A percentile compares a stretch with the other conserved stretches of the same genome.
These are phyloP conservation scores for Coemansia sp. DNA, from an alignment of 192 early-diverging fungal genomes.

Conservation along the genomic window DNA sequence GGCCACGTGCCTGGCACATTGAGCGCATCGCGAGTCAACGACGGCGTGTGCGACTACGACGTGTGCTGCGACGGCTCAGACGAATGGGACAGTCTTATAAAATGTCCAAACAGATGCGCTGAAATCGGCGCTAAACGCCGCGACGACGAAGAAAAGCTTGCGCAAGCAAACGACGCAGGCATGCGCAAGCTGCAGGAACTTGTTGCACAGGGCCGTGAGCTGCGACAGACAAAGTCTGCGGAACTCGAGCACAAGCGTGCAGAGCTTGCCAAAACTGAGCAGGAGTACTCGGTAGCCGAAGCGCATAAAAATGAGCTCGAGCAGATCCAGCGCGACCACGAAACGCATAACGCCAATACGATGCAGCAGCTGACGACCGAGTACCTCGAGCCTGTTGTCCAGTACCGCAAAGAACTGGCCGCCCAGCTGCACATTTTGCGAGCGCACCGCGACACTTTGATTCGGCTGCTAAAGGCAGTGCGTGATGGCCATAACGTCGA, in stretches of 20 bases:
- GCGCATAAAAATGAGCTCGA: slow-evolving; percentile 26
- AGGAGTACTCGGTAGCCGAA: slow-evolving; percentile 30
- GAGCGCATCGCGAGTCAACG: slow-evolving; percentile 76
- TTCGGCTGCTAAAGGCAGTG: slow-evolving; percentile 44
- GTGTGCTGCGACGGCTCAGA: slow-evolving; percentile 95
- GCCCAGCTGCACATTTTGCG: slow-evolving; percentile 22
- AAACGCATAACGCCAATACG: slow-evolving; percentile 3
- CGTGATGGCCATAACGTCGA: slow-evolving; percentile 70
- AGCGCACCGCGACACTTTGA: slow-evolving; percentile 29
- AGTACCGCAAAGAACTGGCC: slow-evolving; percentile 26
- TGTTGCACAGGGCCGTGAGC: slow-evolving; percentile 18
- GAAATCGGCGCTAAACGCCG: slow-evolving; percentile 57
- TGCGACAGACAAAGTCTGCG: slow-evolving; percentile 21
- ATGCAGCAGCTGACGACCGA: slow-evolving; percentile 36
- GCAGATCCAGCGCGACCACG: slow-evolving; percentile 12
- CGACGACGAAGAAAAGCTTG: slow-evolving; percentile 24
- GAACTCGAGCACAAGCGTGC: slow-evolving; percentile 16
- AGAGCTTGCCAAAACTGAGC: slow-evolving; percentile 15
- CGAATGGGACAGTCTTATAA: slow-evolving; percentile 61
- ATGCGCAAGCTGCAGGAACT: slow-evolving; percentile 18
- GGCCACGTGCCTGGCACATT: slow-evolving; percentile 73
- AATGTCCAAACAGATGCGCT: slow-evolving; percentile 78
- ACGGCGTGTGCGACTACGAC: slow-evolving; percentile 90
- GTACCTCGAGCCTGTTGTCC: slow-evolving; percentile 16
- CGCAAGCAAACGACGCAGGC: slow-evolving; percentile 19